These are phyloP conservation scores for Monosporozyma aerobia DNA, from an alignment of 805 yeast genomes.

Conservation along the genomic window DNA sequence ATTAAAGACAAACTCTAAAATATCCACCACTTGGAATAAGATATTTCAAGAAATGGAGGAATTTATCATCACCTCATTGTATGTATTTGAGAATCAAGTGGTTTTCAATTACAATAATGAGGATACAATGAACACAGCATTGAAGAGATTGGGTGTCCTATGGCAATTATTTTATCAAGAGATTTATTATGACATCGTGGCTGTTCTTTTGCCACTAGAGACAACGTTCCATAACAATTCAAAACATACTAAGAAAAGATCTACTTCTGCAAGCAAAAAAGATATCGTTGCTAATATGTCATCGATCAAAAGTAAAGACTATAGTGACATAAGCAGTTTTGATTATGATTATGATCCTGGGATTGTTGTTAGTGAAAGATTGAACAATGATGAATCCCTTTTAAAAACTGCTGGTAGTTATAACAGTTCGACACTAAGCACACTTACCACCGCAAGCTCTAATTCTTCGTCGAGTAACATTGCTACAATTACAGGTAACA, in stretches of 20 bases:
- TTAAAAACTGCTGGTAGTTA: not conserved
- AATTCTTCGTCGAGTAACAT: not conserved
- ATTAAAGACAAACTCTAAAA: slow-evolving; percentile 22
- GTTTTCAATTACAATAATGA: slow-evolving; percentile 28
- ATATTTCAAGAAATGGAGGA: slow-evolving; percentile 25
- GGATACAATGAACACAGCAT: slow-evolving; percentile 29
- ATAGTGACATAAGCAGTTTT: not conserved
- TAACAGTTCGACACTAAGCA: not conserved
- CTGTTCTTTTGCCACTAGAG: slow-evolving; percentile 49
- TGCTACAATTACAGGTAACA: not conserved
- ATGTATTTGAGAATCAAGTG: slow-evolving; percentile 31
- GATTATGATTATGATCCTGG: not conserved
- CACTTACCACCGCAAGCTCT: not conserved
- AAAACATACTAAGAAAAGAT: not conserved
- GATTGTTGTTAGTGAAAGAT: not conserved
- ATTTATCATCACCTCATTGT: slow-evolving; percentile 31
- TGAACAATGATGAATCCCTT: not conserved
- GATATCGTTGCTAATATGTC: not conserved
- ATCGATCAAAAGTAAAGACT: not conserved
- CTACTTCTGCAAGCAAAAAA: not conserved
- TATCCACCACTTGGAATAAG: slow-evolving; percentile 16
- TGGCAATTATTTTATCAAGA: slow-evolving; percentile 53
- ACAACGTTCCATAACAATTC: slow-evolving; percentile 6
- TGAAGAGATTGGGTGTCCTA: slow-evolving; percentile 33
- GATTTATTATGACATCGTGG: slow-evolving; percentile 49